Evolutionary conservation across 306 rosid genomes (phyloP), one percentile per base, ranked within the genome.

Genomic region (Bauhinia variegata): DNA sequence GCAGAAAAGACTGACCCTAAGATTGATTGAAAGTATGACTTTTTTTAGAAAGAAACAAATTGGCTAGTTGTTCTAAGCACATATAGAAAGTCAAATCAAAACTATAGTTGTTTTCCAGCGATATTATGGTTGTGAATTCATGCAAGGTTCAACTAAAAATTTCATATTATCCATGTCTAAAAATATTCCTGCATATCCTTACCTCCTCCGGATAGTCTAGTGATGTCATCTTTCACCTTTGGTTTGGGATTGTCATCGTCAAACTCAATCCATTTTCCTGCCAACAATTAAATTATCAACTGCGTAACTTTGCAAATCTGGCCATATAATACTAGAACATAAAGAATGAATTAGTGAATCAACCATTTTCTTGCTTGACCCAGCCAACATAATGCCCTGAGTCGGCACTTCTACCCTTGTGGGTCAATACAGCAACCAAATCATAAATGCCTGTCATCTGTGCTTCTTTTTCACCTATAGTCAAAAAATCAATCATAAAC

Each of bases 281-380:
- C 42, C 60, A 68, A 75, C 62, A 78, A 69, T 44, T 60, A 71
- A 28, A 54, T 47, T 52, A 64, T 59, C 28, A 19, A 57, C 57
- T 62, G 41, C 51, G 13, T 9, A 44, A 65, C 52, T 69, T 66
- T 4, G 4, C 47, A 49, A 49, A 57, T 46, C 6, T n/a, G 38
- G 54, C 30, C 2, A 28, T 32, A 60, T 30, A 75, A 36, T 54
- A 60, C 11, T 11, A 28, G 53, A 78, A 48, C 41, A 75, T 43
- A 31, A 67, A 12, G n/a, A n/a, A n/a, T n/a, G n/a, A n/a, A n/a
- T n/a, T n/a, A n/a, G 14, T 84, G 57, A 74, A 71, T 96, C 46
- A 51, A 95, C 99, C 99, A 54, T 80, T 91, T 85, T 90, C 97
- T 90, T 95, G 99, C 89, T 91, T 91, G 87, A 91, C 97, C 99